Evolutionary conservation across 1,284 basidiomycete genomes (phyloP), one percentile per base, ranked within the genome.

Genomic region (Irpex sp.): DNA sequence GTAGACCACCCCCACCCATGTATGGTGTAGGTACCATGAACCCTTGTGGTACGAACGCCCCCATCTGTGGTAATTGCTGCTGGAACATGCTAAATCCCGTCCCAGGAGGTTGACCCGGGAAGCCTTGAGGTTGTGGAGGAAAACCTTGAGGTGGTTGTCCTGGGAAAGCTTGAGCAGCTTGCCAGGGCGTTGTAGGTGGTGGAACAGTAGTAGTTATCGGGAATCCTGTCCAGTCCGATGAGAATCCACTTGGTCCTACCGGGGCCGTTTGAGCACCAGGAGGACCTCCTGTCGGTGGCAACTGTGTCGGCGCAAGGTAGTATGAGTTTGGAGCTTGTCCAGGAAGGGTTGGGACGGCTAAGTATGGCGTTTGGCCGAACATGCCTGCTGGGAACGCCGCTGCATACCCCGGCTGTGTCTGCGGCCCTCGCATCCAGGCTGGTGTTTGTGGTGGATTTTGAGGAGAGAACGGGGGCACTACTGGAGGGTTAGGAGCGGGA

Each of bases 151-250:
- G 54, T 35, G 60, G 53, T 33, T 61, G 60, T 43, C 35, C 51
- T 36, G 31, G 36, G 36, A 55, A 17, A 60, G 65, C n/a, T 60
- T 56, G 43, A 60, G 62, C 19, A 33, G 57, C 13, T 19, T 60
- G 5, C 56, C 65, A 35, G 63, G 58, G 13, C 61, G 68, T 17
- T 60, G 33, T 61, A 66, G 9, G 43, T 54, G 47, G 66, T 59
- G 36, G 61, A 58, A 26, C 66, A 9, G 62, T 50, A 51, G 64
- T 54, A 0, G 65, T 65, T 6, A 63, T 59, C 1, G 72, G 72
- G 54, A 69, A 74, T 4, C 73, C 73, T 1, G 69, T 71, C 63
- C 65, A 74, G 59, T 74, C 72, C 3, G 66, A 56, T 0, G 71
- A 69, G 43, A 72, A 66, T 1, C 72, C 71, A 39, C 66, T 65